These are phyloP conservation scores for Talaromyces sp. DNA, from an alignment of 2,329 filamentous ascomycete genomes.

Conservation along the genomic window DNA sequence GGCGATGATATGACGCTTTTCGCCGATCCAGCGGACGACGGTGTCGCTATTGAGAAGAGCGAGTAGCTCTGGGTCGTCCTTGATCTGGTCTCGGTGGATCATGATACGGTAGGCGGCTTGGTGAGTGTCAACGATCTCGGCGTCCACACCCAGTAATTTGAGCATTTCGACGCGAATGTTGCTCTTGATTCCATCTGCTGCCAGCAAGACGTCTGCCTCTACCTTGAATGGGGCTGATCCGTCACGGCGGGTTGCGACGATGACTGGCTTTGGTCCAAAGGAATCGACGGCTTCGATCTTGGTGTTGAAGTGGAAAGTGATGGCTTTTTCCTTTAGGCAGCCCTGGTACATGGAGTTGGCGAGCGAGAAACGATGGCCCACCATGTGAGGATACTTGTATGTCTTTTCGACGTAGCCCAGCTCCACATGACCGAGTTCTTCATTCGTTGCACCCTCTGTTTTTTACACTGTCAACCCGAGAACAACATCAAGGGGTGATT, in stretches of 20 bases:
- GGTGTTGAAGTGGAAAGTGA: constrained; percentile 64
- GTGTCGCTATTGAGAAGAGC: constrained; percentile 51
- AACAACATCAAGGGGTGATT: background rate
- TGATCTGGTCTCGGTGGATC: constrained; percentile 42
- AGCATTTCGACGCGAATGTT: constrained; percentile 40
- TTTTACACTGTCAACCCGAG: background rate
- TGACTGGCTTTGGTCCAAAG: constrained; percentile 54
- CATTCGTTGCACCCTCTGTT: constrained; percentile 59
- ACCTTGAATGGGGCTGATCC: constrained; percentile 46
- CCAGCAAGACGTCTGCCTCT: constrained; percentile 47
- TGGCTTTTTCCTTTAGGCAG: constrained; percentile 57
- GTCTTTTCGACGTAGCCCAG: constrained; percentile 61
- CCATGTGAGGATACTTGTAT: constrained; percentile 73
- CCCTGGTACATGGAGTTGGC: constrained; percentile 64
- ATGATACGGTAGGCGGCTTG: constrained; percentile 52
- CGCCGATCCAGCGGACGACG: constrained; percentile 61
- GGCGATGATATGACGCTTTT: constrained; percentile 61
- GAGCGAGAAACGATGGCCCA: constrained; percentile 68
- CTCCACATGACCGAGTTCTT: constrained; percentile 64
- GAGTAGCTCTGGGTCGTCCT: constrained; percentile 46
- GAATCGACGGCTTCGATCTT: constrained; percentile 51
- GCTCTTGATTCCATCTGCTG: constrained; percentile 51
- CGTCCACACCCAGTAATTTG: constrained; percentile 28
- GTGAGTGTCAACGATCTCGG: constrained; percentile 43
- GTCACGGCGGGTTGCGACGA: constrained; percentile 55